phyloP scores from a whole-genome alignment of 2,329 filamentous ascomycete species.

The Fusarium drepaniforme region DNA sequence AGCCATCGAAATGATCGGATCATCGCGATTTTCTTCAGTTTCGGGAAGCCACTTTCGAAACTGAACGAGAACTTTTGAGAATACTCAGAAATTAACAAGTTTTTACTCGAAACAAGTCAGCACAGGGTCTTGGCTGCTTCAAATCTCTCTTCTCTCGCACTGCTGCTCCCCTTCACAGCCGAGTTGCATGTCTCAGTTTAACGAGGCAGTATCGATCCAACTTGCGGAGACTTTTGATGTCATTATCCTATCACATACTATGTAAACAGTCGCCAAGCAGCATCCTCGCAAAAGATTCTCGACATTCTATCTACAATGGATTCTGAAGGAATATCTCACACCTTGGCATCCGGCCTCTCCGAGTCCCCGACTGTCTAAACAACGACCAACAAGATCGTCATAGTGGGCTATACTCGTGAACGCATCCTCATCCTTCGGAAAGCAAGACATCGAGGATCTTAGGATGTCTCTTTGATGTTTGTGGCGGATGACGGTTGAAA shows the following conservation, averaged over 20 bases:
- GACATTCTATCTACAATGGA: not conserved
- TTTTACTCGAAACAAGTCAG: not conserved
- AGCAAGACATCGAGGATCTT: not conserved
- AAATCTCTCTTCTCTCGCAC: not conserved
- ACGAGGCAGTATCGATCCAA: not conserved
- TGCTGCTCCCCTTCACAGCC: not conserved
- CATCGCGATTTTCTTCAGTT: not conserved
- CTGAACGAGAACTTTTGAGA: not conserved
- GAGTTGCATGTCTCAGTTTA: not conserved
- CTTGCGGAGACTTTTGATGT: not conserved
- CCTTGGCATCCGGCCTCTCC: not conserved
- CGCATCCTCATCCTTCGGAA: not conserved
- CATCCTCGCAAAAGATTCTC: not conserved
- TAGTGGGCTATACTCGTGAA: not conserved
- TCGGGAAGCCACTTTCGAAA: not conserved
- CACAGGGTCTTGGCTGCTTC: not conserved
- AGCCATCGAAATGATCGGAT: not conserved
- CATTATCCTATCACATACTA: not conserved
- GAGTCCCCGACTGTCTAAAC: not conserved
- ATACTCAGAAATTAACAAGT: not conserved
- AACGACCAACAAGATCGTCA: not conserved
- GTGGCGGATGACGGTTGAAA: not conserved
- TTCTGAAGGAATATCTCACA: not conserved
- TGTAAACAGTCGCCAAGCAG: rapidly evolving
- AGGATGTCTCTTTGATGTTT: not conserved